Percentiles rank a stretch among this genome's conserved stretches.
phyloP scores from a whole-genome alignment of 371 early-diverging fungal species.

The Mortierella sp. region DNA sequence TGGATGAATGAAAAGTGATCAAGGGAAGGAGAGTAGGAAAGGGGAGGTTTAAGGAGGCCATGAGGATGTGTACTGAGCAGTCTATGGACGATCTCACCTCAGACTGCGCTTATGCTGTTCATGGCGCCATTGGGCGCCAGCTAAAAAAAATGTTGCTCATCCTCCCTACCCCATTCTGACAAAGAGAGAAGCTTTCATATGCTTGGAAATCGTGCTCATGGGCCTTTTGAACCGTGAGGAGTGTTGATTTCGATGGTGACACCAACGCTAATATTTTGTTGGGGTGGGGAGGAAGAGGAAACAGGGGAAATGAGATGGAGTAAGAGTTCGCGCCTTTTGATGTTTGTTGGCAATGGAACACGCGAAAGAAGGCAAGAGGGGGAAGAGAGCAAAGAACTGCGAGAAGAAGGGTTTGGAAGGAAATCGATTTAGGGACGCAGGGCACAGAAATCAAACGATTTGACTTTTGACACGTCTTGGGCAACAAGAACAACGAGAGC shows the following conservation, averaged over 20 bases:
- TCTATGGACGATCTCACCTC: neutral
- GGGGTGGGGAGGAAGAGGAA: neutral
- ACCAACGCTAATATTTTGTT: conserved; percentile 3
- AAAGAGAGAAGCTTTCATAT: neutral
- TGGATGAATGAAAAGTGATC: too few species aligned
- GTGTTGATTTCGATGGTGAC: neutral
- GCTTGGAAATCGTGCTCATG: neutral
- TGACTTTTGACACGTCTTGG: neutral
- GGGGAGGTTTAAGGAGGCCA: neutral
- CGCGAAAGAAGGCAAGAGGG: neutral
- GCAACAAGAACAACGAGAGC: neutral
- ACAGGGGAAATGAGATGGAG: neutral
- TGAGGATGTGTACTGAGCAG: neutral
- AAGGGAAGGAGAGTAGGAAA: neutral
- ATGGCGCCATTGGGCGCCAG: conserved; percentile 9
- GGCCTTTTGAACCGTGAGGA: neutral
- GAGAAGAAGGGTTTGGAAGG: conserved; percentile 1
- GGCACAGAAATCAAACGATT: neutral
- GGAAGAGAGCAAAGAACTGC: conserved; percentile 9
- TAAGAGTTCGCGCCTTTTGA: neutral
- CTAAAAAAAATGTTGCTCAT: neutral
- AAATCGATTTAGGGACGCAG: neutral
- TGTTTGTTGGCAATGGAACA: neutral
- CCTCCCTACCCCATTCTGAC: neutral
- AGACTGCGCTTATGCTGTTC: neutral